Conservation (phyloP, 345 rosid genomes). For the Salix viminalis region DNA sequence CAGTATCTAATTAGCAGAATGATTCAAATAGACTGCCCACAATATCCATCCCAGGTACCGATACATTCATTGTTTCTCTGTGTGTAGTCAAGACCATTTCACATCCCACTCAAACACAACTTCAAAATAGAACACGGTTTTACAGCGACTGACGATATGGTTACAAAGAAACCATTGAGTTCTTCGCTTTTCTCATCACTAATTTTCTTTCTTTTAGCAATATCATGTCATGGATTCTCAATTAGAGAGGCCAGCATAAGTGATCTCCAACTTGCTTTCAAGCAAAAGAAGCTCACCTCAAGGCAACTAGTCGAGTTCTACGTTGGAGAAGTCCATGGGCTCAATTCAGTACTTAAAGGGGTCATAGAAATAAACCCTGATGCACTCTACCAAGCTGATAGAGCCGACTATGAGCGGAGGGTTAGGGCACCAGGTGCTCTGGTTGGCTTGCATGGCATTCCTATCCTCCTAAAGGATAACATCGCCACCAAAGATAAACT, state of each 20-base stretch:
- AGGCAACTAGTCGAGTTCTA: constrained; percentile 52
- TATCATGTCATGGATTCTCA: constrained; percentile 15
- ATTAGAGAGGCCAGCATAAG: constrained; percentile 43
- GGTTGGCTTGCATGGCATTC: constrained; percentile 55
- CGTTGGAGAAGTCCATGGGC: constrained; percentile 30
- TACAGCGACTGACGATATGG: constrained; percentile 14
- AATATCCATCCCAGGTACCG: background rate
- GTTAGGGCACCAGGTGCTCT: constrained; percentile 13
- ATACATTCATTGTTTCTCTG: background rate
- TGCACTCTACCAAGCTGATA: constrained; percentile 50
- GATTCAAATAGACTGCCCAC: background rate
- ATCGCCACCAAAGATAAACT: constrained; percentile 60
- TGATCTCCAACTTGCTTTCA: constrained; percentile 45
- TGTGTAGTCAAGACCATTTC: background rate
- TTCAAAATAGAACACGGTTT: background rate
- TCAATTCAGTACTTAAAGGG: constrained; percentile 47
- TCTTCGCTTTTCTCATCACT: constrained; percentile 5
- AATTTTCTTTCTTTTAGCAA: constrained; percentile 3
- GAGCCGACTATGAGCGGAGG: constrained; percentile 50
- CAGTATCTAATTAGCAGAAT: too few relatives aligned
- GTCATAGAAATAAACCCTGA: constrained; percentile 73
- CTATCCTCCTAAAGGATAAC: constrained; percentile 60
- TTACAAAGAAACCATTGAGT: background rate
- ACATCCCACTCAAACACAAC: background rate
- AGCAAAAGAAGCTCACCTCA: constrained; percentile 47